Conservation (phyloP, 352 stramenopile species). For the Phytophthora constricta region DNA sequence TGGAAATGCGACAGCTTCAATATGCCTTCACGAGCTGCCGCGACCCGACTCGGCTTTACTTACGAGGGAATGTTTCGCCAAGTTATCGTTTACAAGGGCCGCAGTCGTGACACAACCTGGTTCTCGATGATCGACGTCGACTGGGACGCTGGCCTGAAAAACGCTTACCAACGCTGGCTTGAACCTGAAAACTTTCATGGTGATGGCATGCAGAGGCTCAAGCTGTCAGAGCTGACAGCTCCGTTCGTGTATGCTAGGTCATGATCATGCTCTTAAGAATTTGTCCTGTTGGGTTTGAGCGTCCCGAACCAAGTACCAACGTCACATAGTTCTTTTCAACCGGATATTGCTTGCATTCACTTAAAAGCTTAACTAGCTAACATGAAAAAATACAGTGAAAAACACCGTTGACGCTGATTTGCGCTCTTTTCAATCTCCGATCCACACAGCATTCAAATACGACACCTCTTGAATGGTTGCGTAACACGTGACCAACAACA, state of each 20-base stretch:
- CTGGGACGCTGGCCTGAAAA: conserved; percentile 8
- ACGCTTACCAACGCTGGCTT: background rate
- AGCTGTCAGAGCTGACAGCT: conserved; percentile 27
- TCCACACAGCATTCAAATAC: background rate
- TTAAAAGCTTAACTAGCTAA: too few relatives aligned
- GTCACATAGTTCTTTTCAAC: background rate
- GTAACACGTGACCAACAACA: background rate
- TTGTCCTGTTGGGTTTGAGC: background rate
- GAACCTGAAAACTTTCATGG: conserved; percentile 10
- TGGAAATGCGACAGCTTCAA: conserved; percentile 11
- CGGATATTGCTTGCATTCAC: background rate
- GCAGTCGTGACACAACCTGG: background rate
- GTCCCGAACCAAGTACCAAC: too few relatives aligned
- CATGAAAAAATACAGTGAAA: too few relatives aligned
- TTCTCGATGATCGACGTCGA: conserved; percentile 13
- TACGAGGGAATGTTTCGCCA: conserved; percentile 7
- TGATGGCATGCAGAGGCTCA: conserved; percentile 7
- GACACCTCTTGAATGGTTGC: background rate
- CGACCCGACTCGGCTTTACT: conserved; percentile 1
- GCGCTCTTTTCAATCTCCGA: background rate
- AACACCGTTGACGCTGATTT: too few relatives aligned
- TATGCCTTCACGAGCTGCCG: conserved; percentile 1
- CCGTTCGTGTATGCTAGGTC: conserved; percentile 20
- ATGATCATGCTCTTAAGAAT: background rate
- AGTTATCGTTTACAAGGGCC: conserved; percentile 2